Conservation (phyloP, 1,284 basidiomycete genomes). For the Microbotryum violaceum region DNA sequence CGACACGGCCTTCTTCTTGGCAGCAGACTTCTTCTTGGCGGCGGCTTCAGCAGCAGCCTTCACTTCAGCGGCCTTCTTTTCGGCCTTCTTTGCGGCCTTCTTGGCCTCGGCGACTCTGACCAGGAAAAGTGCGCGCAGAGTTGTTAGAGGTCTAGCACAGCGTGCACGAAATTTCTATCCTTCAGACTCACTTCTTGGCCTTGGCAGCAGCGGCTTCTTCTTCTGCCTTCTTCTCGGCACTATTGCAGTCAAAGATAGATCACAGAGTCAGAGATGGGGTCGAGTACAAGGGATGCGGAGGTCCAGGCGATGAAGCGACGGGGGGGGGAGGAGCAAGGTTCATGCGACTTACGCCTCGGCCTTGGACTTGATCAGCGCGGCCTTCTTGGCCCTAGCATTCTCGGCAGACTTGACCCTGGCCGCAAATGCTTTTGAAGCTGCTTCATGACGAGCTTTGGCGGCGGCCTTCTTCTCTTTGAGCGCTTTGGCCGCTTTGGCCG, state of each 20-base stretch:
- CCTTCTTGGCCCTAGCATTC: too few species aligned
- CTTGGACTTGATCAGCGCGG: background rate
- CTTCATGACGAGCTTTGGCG: constrained; percentile 3
- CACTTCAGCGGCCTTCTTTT: background rate
- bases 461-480: constrained; percentile 2
- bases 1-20: constrained; percentile 1
- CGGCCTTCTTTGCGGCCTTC: background rate
- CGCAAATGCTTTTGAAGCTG: background rate
- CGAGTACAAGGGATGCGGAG: too few species aligned
- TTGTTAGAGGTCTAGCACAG: too few species aligned
- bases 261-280: background rate
- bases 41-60: background rate
- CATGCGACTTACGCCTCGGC: background rate
- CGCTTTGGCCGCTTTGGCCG: background rate
- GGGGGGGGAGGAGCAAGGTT: too few species aligned
- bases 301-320: too few species aligned
- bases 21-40: background rate
- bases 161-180: background rate
- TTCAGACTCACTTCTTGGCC: background rate
- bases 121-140: background rate
- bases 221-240: too few species aligned
- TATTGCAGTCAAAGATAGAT: background rate
- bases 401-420: background rate
- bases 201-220: background rate
- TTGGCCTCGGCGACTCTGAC: background rate